Evolutionary conservation across 1,139 yeast species (phyloP).

Genomic region (Taphrina pruni): DNA sequence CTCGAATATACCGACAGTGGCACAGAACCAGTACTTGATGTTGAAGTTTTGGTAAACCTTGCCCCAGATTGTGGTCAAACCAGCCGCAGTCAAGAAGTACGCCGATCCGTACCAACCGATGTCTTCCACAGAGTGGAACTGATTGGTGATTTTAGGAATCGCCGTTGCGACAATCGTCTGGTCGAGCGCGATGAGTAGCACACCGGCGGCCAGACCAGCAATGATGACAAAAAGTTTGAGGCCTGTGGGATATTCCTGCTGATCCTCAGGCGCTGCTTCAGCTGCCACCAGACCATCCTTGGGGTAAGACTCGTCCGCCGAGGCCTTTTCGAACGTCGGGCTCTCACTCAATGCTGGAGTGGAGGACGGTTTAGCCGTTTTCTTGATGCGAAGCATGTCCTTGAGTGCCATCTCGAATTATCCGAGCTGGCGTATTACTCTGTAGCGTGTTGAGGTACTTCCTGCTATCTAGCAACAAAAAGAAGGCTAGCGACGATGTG

Average conservation of each 20-base stretch:
- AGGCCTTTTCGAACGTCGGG: conserved; percentile 1
- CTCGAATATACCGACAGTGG: conserved; percentile 63
- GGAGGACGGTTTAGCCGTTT: not conserved
- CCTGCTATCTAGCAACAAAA: not conserved
- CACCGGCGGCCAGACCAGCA: conserved; percentile 57
- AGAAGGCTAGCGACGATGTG: not conserved
- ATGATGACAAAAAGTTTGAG: conserved; percentile 52
- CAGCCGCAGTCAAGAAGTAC: conserved; percentile 65
- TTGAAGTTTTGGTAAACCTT: conserved; percentile 67
- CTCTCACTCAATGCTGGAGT: not conserved
- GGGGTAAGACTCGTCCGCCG: not conserved
- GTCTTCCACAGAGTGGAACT: conserved; percentile 62
- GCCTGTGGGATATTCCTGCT: conserved; percentile 9
- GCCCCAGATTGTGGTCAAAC: conserved; percentile 66
- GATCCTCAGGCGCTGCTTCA: not conserved
- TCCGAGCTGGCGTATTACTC: not conserved
- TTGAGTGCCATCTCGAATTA: conserved; percentile 8
- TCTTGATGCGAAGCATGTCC: not conserved
- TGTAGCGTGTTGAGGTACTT: not conserved
- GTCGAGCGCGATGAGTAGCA: conserved; percentile 69
- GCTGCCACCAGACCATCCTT: not conserved
- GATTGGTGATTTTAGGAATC: conserved; percentile 61
- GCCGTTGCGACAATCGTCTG: conserved; percentile 70
- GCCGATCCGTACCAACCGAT: conserved; percentile 58
- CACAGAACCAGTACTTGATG: conserved; percentile 60